Evolutionary conservation across 2,329 filamentous ascomycete genomes (phyloP).

Genomic region (Aureobasidium sp.): DNA sequence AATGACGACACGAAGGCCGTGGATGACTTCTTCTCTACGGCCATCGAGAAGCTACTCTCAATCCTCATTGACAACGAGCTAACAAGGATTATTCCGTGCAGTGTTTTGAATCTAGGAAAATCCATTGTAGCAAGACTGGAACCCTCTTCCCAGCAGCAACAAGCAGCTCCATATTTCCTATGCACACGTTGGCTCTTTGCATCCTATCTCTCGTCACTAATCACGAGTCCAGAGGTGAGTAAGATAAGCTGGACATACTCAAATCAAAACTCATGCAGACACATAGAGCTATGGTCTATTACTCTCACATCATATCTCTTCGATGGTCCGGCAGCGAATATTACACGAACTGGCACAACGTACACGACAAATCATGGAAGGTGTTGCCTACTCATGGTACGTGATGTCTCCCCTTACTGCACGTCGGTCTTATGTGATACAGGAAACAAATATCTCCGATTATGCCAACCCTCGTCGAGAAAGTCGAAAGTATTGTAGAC

Average conservation of each 20-base stretch:
- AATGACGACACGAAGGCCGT: conserved; percentile 73
- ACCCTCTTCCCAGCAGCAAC: conserved; percentile 61
- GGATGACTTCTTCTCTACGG: conserved; percentile 80
- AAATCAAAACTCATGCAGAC: conserved; percentile 24
- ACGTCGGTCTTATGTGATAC: conserved; percentile 20
- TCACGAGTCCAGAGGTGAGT: conserved; percentile 78
- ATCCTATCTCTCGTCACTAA: conserved; percentile 71
- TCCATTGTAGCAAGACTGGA: conserved; percentile 64
- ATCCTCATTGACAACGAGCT: conserved; percentile 73
- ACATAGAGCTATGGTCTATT: conserved; percentile 54
- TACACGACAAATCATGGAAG: conserved; percentile 53
- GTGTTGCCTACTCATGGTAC: conserved; percentile 63
- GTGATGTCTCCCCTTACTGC: conserved; percentile 23
- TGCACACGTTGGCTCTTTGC: conserved; percentile 90
- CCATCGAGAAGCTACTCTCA: conserved; percentile 73
- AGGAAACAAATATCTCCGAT: conserved; percentile 55
- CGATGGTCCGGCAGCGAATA: conserved; percentile 74
- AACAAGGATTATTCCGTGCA: conserved; percentile 75
- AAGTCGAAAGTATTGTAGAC: conserved; percentile 63
- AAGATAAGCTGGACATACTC: not conserved
- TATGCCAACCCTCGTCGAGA: conserved; percentile 53
- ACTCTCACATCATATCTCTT: conserved; percentile 84
- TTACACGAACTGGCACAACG: conserved; percentile 68
- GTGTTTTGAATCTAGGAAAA: conserved; percentile 74
- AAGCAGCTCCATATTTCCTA: conserved; percentile 67